Percentiles rank a stretch among this genome's conserved stretches.
These are phyloP conservation scores for Polyporus tsugae DNA, from an alignment of 1,284 basidiomycete genomes.

Conservation along the genomic window DNA sequence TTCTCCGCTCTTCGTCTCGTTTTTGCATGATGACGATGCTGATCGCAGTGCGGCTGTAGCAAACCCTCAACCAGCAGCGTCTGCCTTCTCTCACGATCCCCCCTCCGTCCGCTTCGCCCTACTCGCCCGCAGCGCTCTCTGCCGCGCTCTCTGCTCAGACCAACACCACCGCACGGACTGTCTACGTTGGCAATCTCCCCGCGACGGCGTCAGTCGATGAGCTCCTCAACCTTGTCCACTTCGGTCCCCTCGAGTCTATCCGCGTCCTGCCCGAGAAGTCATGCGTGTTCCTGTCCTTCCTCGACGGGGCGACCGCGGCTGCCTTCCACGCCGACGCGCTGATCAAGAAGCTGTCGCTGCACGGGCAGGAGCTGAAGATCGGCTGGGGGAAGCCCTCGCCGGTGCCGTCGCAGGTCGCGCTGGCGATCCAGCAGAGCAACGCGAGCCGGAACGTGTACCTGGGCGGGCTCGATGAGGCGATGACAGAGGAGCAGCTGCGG, in stretches of 20 bases:
- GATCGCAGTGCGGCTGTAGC: not conserved
- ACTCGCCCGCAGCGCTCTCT: slow-evolving; percentile 76
- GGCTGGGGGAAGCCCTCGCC: slow-evolving; percentile 94
- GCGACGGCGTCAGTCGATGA: slow-evolving; percentile 97
- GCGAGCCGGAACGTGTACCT: slow-evolving; percentile 95
- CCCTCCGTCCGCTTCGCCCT: slow-evolving; percentile 57
- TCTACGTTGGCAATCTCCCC: slow-evolving; percentile 97
- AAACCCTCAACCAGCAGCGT: slow-evolving; percentile 56
- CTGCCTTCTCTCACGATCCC: slow-evolving; percentile 73
- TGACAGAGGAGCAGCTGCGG: slow-evolving; percentile 89
- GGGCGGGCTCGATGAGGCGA: slow-evolving; percentile 87
- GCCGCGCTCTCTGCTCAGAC: slow-evolving; percentile 71
- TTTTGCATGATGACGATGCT: not conserved
- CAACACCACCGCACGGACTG: slow-evolving; percentile 84
- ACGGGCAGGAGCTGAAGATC: slow-evolving; percentile 94
- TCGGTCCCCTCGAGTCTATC: slow-evolving; percentile 95
- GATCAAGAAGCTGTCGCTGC: slow-evolving; percentile 90
- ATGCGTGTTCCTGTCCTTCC: slow-evolving; percentile 97
- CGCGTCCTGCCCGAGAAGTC: slow-evolving; percentile 97
- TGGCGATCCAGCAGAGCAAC: slow-evolving; percentile 89
- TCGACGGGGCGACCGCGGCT: slow-evolving; percentile 89
- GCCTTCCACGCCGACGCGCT: slow-evolving; percentile 96
- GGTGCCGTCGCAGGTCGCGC: slow-evolving; percentile 85
- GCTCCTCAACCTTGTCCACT: slow-evolving; percentile 96
- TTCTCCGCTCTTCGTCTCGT: slow-evolving; percentile 2